Evolutionary conservation across 2,329 filamentous ascomycete genomes (phyloP), one percentile per base, ranked within the genome.

Genomic region (Fusarium protoensiforme): DNA sequence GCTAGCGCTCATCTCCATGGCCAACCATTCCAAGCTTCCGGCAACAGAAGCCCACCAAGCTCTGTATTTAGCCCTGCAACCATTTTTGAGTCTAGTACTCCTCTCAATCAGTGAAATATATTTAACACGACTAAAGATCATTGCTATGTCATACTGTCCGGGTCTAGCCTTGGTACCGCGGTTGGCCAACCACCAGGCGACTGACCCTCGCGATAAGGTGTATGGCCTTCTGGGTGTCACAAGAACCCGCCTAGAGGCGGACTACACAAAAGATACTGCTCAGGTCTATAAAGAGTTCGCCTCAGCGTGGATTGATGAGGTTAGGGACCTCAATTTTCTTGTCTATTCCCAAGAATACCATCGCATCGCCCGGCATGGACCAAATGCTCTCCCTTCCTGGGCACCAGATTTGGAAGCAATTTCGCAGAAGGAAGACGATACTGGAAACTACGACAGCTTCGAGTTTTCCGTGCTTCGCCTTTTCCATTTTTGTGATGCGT

Each of bases 1-100:
- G 6, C 0, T 5, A 0, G 1, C 10, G 10, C 18, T 31, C 10
- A 1, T 0, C 18, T 1, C 1, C 7, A 53, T 20, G 18, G 0
- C 2, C 10, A 3, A 1, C 10, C 0, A 2, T 31, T 9, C 7
- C 18, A 0, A 1, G 7, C 7, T 53, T 11, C 46, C 27, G 6
- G 0, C 2, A 31, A 31, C 18, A 53, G 11, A 4, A 31, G 27
- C 18, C 2, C 27, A 51, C 2, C 16, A 2, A 20, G 5, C 18
- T 5, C 5, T 51, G 3, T 11, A 4, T n/a, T 4, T 9, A 0
- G 43, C 43, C 14, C 24, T 18, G 7, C 0, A 0, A 4, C 22
- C 4, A 16, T 24, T 27, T 13, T 1, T 16, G 0, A 1, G 14
- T 5, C 0, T 18, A 1, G 3, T 10, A 0, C 3, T 22, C 0